Evolutionary conservation across 805 yeast genomes (phyloP), one percentile per base, ranked within the genome.

Genomic region (Tetrapisispora namnaoensis): DNA sequence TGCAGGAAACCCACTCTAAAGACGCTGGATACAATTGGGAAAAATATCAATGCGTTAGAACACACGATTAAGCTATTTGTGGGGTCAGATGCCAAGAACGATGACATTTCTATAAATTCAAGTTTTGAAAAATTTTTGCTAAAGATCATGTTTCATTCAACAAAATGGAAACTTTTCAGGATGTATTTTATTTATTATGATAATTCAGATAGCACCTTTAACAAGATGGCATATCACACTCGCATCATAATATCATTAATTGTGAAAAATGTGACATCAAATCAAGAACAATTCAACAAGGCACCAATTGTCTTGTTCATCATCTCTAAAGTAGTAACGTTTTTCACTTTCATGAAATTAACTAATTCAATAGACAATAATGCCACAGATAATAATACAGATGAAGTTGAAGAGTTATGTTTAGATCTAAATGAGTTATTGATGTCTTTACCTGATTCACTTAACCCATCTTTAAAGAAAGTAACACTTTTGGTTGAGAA

Each of bases 141-240:
- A 1, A 48, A 51, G 6, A 56, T 59, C 24, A 43, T 56, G 11
- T 21, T 61, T 21, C 54, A 51, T 37, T 45, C 52, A 9, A 55
- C 57, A 11, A 49, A 45, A 1, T 65, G 69, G 69, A 65, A 62
- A 40, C 42, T 60, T n/a, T 42, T 54, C 22, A 60, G 59, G 28
- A 49, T 57, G 54, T 54, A 50, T 36, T 50, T 56, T 20, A 55
- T 61, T 3, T 55, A 58, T 45, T 63, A 55, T 37, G 51, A 55
- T 30, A 51, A 55, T 8, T 30, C 59, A 5, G 48, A 52, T 35
- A 51, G 60, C 9, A 5, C 41, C 9, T 46, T 57, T 14, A 51
- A 52, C 2, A 53, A 55, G 42, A 41, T 55, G 4, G 30, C 54
- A 8, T 58, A 57, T 34, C 47, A 56, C 40, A 42, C 63, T 2